phyloP scores from a whole-genome alignment of 2,329 filamentous ascomycete species.

The Lachnellula subtilissima region DNA sequence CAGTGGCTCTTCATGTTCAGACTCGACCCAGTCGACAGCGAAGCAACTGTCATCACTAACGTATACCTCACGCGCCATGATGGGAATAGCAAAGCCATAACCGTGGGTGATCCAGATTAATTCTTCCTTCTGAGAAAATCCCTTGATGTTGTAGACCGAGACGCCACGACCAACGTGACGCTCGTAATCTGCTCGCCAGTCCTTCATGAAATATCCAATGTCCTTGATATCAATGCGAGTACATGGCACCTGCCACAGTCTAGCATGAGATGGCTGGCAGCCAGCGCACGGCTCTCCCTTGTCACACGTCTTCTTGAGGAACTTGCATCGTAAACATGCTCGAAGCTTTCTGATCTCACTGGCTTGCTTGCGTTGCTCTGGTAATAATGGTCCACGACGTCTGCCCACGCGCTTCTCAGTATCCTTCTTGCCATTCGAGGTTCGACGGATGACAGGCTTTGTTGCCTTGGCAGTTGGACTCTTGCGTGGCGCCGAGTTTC shows the following conservation, averaged over 20 bases:
- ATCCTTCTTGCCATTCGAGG: constrained; percentile 72
- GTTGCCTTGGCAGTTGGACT: constrained; percentile 62
- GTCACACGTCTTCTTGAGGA: constrained; percentile 98
- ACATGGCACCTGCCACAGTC: constrained; percentile 95
- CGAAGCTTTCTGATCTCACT: constrained; percentile 94
- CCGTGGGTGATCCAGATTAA: constrained; percentile 92
- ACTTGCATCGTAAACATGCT: constrained; percentile 93
- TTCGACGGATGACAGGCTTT: constrained; percentile 79
- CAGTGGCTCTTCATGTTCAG: constrained; percentile 66
- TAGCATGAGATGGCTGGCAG: constrained; percentile 91
- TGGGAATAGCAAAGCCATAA: constrained; percentile 87
- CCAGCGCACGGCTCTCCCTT: constrained; percentile 95
- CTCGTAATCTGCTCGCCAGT: constrained; percentile 97
- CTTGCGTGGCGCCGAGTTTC: constrained; percentile 68
- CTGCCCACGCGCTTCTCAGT: constrained; percentile 90
- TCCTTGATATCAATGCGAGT: constrained; percentile 99
- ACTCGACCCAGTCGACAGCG: constrained; percentile 89
- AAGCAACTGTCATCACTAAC: constrained; percentile 92
- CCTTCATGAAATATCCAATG: constrained; percentile 97
- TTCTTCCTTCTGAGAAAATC: constrained; percentile 62
- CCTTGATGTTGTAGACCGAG: constrained; percentile 93
- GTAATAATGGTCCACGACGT: constrained; percentile 81
- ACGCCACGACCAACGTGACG: constrained; percentile 82
- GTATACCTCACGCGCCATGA: constrained; percentile 89
- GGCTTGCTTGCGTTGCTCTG: constrained; percentile 92